Evolutionary conservation across 1,139 yeast genomes (phyloP).

Genomic region (Nakaseomyces uthaithaninus): DNA sequence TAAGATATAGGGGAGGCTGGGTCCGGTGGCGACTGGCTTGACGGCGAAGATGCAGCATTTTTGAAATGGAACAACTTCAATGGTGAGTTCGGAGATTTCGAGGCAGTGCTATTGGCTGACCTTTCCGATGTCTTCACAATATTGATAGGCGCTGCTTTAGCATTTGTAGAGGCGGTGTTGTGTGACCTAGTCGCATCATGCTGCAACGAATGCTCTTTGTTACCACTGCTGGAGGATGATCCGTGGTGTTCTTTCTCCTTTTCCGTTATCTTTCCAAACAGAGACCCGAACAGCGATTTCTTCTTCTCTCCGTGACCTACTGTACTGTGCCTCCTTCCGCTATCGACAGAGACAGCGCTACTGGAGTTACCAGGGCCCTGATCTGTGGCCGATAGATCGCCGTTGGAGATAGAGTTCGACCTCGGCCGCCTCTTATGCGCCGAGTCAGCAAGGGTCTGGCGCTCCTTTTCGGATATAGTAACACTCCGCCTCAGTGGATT

Average conservation of each 20-base stretch:
- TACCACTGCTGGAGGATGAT: neutral
- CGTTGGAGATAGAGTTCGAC: neutral
- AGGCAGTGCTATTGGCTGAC: neutral
- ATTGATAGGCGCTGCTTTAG: neutral
- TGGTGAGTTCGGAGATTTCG: constrained; percentile 4
- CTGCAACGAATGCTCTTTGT: neutral
- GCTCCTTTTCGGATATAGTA: constrained; percentile 4
- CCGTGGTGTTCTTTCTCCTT: constrained; percentile 3
- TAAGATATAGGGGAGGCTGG: neutral
- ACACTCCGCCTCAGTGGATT: neutral
- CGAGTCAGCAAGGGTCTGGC: neutral
- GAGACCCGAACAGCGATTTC: constrained; percentile 18
- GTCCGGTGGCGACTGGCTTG: constrained; percentile 1
- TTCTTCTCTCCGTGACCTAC: constrained; percentile 9
- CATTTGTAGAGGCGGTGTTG: neutral
- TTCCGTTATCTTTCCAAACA: constrained; percentile 13
- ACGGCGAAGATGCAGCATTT: neutral
- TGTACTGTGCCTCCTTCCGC: neutral
- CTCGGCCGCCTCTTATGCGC: constrained; percentile 3
- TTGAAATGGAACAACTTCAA: constrained; percentile 2
- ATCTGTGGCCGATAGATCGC: neutral
- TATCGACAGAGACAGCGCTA: neutral
- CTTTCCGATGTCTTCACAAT: neutral
- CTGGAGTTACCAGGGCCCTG: neutral
- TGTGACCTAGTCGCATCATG: neutral